Evolutionary conservation across 306 rosid species (phyloP).

Genomic region (Cicer arietinum): DNA sequence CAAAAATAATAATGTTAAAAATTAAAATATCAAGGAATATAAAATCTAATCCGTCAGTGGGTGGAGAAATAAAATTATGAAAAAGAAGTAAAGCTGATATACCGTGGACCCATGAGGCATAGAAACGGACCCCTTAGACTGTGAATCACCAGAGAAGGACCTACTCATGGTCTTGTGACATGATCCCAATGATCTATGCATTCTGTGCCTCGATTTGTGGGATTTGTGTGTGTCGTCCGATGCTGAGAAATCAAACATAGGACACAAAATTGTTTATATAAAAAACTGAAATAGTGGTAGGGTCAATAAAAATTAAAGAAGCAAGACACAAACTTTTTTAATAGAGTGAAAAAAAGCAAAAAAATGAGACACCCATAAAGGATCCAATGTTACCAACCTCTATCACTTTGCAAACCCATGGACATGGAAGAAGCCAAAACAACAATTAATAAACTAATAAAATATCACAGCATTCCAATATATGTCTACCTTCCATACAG

Average conservation of each 20-base stretch:
- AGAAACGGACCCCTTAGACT: slow-evolving; percentile 82
- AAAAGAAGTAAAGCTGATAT: slow-evolving; percentile 43
- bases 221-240: slow-evolving; percentile 91
- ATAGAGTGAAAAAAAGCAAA: slow-evolving; percentile 59
- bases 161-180: slow-evolving; percentile 88
- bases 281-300: slow-evolving; percentile 50
- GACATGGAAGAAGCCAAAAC: slow-evolving; percentile 51
- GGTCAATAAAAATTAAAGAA: slow-evolving; percentile 56
- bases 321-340: slow-evolving; percentile 52
- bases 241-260: slow-evolving; percentile 60
- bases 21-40: slow-evolving; percentile 37
- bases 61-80: slow-evolving; percentile 28
- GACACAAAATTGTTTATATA: slow-evolving; percentile 6
- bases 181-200: slow-evolving; percentile 85
- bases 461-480: slow-evolving; percentile 31
- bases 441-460: slow-evolving; percentile 43
- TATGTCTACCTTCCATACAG: slow-evolving; percentile 18
- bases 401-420: slow-evolving; percentile 52
- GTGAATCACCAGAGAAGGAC: slow-evolving; percentile 91
- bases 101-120: slow-evolving; percentile 85
- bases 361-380: slow-evolving; percentile 66
- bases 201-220: slow-evolving; percentile 89
- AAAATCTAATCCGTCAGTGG: slow-evolving; percentile 26
- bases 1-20: background rate
- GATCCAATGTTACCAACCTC: slow-evolving; percentile 82